A percentile compares a stretch with the other conserved stretches of the same genome.
These are phyloP conservation scores for Globisporangium nodosum DNA, from an alignment of 352 stramenopile genomes.

Conservation along the genomic window DNA sequence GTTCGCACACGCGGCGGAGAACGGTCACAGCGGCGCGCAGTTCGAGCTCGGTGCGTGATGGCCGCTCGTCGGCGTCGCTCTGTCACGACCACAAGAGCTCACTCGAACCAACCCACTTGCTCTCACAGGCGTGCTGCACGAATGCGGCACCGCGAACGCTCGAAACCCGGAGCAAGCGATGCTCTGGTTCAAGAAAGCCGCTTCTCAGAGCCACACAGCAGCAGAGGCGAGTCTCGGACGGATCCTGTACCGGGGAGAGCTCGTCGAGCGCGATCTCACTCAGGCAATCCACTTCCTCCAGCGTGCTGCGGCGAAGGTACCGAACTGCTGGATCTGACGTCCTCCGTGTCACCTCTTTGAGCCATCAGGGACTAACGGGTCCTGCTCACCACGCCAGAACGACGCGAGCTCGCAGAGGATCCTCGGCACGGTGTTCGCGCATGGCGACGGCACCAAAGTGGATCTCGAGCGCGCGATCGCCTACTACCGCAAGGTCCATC, in stretches of 20 bases:
- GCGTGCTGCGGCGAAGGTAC: slow-evolving; percentile 42
- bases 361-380: not conserved
- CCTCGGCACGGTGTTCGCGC: slow-evolving; percentile 41
- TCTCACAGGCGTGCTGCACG: slow-evolving; percentile 25
- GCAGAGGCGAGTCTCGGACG: slow-evolving; percentile 50
- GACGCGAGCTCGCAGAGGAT: slow-evolving; percentile 42
- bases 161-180: slow-evolving; percentile 21
- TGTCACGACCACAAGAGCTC: not conserved
- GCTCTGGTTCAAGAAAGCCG: slow-evolving; percentile 53
- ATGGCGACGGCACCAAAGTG: slow-evolving; percentile 39
- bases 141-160: slow-evolving; percentile 21
- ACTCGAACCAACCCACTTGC: not conserved
- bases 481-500: slow-evolving; percentile 37
- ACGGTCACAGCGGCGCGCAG: slow-evolving; percentile 51
- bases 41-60: slow-evolving; percentile 31
- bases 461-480: slow-evolving; percentile 51
- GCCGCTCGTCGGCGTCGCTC: not conserved
- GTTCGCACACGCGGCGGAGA: slow-evolving; percentile 44
- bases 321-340: not conserved
- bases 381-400: slow-evolving; percentile 9
- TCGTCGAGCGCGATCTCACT: slow-evolving; percentile 23
- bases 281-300: slow-evolving; percentile 70
- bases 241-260: slow-evolving; percentile 24
- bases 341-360: no score
- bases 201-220: slow-evolving; percentile 32